Percentiles rank a stretch among this genome's conserved stretches.
Conservation (phyloP, 495 filamentous ascomycete species). For the Talaromyces stipitatus region DNA sequence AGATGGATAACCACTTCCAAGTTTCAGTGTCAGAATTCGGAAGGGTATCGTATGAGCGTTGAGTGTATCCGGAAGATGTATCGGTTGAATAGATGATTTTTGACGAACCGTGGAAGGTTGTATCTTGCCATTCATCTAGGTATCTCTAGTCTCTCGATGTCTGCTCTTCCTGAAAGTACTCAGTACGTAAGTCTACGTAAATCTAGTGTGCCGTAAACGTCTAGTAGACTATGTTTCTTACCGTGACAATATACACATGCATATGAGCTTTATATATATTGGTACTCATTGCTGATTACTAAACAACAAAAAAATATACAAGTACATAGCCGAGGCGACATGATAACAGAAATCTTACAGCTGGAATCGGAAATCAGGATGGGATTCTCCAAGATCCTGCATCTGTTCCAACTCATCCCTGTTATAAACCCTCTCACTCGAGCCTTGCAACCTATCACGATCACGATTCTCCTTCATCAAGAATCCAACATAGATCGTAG, state of each 20-base stretch:
- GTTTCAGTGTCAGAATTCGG: too few relatives aligned
- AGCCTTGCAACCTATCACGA: conserved; percentile 34
- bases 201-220: background rate
- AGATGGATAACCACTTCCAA: too few relatives aligned
- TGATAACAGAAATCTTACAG: conserved; percentile 5
- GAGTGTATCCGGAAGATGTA: too few relatives aligned
- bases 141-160: too few relatives aligned
- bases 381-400: conserved; percentile 43
- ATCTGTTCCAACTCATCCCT: conserved; percentile 18
- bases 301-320: background rate
- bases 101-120: too few relatives aligned
- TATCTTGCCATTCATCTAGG: too few relatives aligned
- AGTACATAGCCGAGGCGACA: background rate
- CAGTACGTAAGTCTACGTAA: background rate
- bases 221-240: background rate
- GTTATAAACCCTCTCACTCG: conserved; percentile 21
- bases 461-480: conserved; percentile 38
- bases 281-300: background rate
- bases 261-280: background rate
- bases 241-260: background rate
- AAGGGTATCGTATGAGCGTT: too few relatives aligned
- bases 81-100: too few relatives aligned
- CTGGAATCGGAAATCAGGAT: conserved; percentile 39
- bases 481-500: conserved; percentile 24
- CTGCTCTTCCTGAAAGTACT: too few relatives aligned